Conservation (phyloP, 306 rosid genomes). For the Acacia confusa region DNA sequence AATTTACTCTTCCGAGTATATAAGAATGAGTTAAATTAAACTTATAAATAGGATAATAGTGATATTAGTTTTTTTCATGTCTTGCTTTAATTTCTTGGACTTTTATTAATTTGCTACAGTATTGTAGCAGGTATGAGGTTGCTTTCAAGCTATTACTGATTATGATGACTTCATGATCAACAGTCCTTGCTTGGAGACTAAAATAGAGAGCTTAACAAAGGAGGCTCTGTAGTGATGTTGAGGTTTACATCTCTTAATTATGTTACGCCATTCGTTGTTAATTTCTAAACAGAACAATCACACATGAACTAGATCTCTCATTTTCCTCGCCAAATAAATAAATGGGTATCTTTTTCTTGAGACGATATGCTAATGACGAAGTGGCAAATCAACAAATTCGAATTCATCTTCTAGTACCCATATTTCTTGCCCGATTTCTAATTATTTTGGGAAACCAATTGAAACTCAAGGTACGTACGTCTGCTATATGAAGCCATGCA, state of each 20-base stretch:
- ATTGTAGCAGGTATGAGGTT: slow-evolving; percentile 1
- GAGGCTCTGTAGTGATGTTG: slow-evolving; percentile 42
- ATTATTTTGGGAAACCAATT: slow-evolving; percentile 79
- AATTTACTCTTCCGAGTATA: too few relatives aligned
- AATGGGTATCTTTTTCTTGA: slow-evolving; percentile 32
- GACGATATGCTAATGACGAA: slow-evolving; percentile 47
- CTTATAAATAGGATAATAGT: too few relatives aligned
- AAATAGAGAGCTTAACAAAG: slow-evolving; percentile 51
- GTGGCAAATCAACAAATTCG: slow-evolving; percentile 65
- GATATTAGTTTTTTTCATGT: neutral
- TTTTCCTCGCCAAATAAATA: neutral
- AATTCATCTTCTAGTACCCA: slow-evolving; percentile 67
- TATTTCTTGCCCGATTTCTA: slow-evolving; percentile 82
- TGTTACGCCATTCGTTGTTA: neutral
- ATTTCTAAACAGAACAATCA: neutral
- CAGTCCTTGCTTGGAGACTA: slow-evolving; percentile 54
- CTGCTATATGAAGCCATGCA: slow-evolving; percentile 53
- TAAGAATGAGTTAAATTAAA: too few relatives aligned
- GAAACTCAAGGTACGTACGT: slow-evolving; percentile 57
- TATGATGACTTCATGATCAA: slow-evolving; percentile 73
- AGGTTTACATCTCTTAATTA: slow-evolving; percentile 47
- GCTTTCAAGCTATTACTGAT: slow-evolving; percentile 66
- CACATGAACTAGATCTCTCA: neutral
- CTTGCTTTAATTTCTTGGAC: slow-evolving; percentile 1
- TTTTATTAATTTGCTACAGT: neutral